These are phyloP conservation scores for Epipyxis sp. DNA, from an alignment of 108 stramenopile species.

Conservation along the genomic window DNA sequence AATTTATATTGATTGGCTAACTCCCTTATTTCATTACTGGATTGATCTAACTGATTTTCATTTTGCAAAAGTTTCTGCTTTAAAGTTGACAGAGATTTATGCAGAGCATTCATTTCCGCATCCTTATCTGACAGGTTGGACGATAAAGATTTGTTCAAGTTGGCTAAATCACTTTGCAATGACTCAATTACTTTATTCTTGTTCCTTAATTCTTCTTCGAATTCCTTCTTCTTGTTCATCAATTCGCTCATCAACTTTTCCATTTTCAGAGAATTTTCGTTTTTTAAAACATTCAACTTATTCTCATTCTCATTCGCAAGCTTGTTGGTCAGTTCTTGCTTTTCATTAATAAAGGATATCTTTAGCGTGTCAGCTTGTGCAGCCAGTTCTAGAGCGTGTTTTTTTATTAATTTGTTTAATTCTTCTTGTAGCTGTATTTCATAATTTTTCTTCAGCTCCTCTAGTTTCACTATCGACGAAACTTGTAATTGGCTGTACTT, in stretches of 20 bases:
- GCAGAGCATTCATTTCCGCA: too few relatives aligned
- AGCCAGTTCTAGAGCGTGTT: neutral
- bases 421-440: neutral
- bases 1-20: too few relatives aligned
- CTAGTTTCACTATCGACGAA: conserved; percentile 39
- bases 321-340: neutral
- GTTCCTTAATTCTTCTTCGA: too few relatives aligned
- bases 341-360: neutral
- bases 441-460: conserved; percentile 2
- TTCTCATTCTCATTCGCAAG: neutral
- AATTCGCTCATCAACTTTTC: neutral
- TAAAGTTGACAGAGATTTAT: too few relatives aligned
- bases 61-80: too few relatives aligned
- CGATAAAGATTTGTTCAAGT: too few relatives aligned
- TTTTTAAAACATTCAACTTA: neutral
- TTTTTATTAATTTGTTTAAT: too few relatives aligned
- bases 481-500: conserved; percentile 49
- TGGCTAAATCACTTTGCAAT: too few relatives aligned
- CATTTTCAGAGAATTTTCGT: neutral
- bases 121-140: too few relatives aligned
- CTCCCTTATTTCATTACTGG: too few relatives aligned
- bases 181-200: too few relatives aligned
- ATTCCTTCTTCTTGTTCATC: neutral
- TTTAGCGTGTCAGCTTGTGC: neutral
- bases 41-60: too few relatives aligned